These are phyloP conservation scores for Beauveria sp. DNA, from an alignment of 2,329 filamentous ascomycete genomes.

Conservation along the genomic window DNA sequence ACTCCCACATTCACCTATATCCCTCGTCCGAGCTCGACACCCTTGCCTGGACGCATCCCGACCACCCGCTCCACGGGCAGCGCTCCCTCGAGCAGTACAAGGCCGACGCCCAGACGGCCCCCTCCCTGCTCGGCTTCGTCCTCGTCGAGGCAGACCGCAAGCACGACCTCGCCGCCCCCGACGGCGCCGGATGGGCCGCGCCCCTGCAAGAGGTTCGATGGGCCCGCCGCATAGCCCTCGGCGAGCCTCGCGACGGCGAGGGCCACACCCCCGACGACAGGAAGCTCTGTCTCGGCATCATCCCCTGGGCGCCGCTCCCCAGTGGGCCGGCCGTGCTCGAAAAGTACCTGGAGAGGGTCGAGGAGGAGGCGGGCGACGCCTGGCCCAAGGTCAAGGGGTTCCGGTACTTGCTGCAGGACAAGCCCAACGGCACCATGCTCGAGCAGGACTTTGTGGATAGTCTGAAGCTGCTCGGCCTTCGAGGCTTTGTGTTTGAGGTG, in stretches of 20 bases:
- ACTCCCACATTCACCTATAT: slow-evolving; percentile 89
- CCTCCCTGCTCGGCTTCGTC: slow-evolving; percentile 59
- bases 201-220: slow-evolving; percentile 67
- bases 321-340: slow-evolving; percentile 52
- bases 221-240: slow-evolving; percentile 57
- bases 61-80: slow-evolving; percentile 52
- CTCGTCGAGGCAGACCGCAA: slow-evolving; percentile 78
- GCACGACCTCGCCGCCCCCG: slow-evolving; percentile 43
- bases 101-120: slow-evolving; percentile 32
- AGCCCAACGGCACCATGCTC: slow-evolving; percentile 59
- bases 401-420: slow-evolving; percentile 75
- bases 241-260: slow-evolving; percentile 47
- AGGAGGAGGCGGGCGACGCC: slow-evolving; percentile 52
- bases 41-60: slow-evolving; percentile 61
- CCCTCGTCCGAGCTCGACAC: slow-evolving; percentile 57
- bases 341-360: slow-evolving; percentile 56
- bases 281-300: slow-evolving; percentile 56
- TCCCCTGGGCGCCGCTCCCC: slow-evolving; percentile 82
- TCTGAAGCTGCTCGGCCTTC: slow-evolving; percentile 55
- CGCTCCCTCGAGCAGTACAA: slow-evolving; percentile 59
- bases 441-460: slow-evolving; percentile 55
- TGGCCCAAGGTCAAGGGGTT: slow-evolving; percentile 71
- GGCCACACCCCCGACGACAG: slow-evolving; percentile 42
- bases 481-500: slow-evolving; percentile 68
- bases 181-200: slow-evolving; percentile 53